Base-by-base conservation (phyloP, 2,329 filamentous ascomycete genomes). In the Aspergillus texensis region DNA sequence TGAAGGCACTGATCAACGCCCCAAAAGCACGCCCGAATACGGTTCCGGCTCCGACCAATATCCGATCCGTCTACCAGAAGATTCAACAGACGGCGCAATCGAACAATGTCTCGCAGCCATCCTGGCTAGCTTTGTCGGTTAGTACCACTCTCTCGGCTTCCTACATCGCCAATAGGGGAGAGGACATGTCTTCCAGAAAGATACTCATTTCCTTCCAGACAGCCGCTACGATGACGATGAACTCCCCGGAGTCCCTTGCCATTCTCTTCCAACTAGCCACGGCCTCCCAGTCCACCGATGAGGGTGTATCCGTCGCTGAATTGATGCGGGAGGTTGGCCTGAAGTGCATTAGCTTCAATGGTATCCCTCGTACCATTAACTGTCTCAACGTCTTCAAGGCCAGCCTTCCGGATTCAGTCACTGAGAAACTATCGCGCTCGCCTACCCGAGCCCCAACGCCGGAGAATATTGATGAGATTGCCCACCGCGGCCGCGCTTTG, bases 151-250 rank as follows among this genome's bases (percentile, higher is more conserved):
- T 41, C n/a, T 26, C 70, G 5, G 10, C 43, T 30, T 21, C 21
- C 28, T 39, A 11, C 5, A 34, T 19, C 50, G 0, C 24, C 14
- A 45, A 34, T 28, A 10, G 9, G 28, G 32, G 16, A 14, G 6
- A n/a, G 21, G 24, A 46, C 32, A 14, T 21, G n/a, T 21, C 5
- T 43, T 30, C 6, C 12, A 28, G 26, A 32, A 36, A 36, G 11
- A 30, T 10, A 21, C n/a, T 61, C 41, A 64, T n/a, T 43, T n/a
- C 32, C 24, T n/a, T n/a, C 19, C 28, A 92, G 89, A 90, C 92
- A 0, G 92, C 92, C 36, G 89, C 92, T 21, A 93, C 91, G 1
- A 91, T 94, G 80, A 95, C 92, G 1, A 88, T 95, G 82, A 95
- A 96, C 81, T 93, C 91, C 1, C 92, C 92, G 28, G 89, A 91